Base-by-base conservation (phyloP, 352 stramenopile species). In the Phytophthora palmivora region DNA sequence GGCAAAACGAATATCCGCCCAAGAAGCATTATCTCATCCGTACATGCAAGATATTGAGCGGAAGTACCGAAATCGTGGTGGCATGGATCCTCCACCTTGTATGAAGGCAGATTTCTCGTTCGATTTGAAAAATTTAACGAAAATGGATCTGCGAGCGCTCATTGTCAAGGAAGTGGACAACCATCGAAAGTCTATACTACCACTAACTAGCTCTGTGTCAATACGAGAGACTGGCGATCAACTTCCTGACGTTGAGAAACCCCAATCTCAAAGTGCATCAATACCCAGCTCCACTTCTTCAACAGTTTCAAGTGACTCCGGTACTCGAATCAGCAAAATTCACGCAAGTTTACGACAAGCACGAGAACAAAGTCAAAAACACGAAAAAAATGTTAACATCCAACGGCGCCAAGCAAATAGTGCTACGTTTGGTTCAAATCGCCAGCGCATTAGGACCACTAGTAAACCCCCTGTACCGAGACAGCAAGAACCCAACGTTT, bases 31-130 rank as follows among this genome's bases (percentile, higher is more conserved):
- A 0, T 50, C 50, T 3, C 85, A 94, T 41, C 81, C 85, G 16
- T 94, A 88, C 37, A 78, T 94, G 76, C 76, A 87, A 21, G 55
- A 82, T 2, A 84, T 91, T 26, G 85, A 94, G 39, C 69, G 69
- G 15, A 90, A 91, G 36, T 81, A 87, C 66, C 82, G 81, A 32
- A 34, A 63, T 59, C 67, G 67, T 7, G 41, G 34, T 15, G 67
- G 55, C 3, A 52, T 60, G 0, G 78, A 88, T 19, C 76, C 78
- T 14, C 55, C 73, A 4, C 60, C 76, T 1, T 63, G 61, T 14
- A 49, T 80, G 33, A 67, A 72, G 4, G 67, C 80, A 1, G 81
- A 89, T 53, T 91, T 92, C 43, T 84, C 80, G 14, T 94, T 92
- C 43, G 84, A 94, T 44, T 67, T 76, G 19, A 86, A 91, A 51